phyloP scores from a whole-genome alignment of 345 rosid species.

The Litchi chinensis region DNA sequence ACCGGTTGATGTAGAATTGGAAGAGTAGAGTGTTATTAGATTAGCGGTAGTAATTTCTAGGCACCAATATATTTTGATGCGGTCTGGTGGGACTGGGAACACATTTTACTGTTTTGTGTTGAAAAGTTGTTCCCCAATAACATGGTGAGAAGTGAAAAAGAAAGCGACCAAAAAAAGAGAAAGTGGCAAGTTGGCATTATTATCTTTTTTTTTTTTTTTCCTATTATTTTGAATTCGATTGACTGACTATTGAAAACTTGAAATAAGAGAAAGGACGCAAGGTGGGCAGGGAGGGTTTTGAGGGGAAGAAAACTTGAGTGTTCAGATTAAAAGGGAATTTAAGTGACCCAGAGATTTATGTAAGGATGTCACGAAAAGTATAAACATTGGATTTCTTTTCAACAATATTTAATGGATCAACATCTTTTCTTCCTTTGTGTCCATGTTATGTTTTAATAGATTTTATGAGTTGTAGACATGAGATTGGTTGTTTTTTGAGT shows the following conservation, averaged over 20 bases:
- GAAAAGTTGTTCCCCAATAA: constrained; percentile 28
- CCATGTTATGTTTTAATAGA: no score
- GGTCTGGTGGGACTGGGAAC: constrained; percentile 13
- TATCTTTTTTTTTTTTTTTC: neutral
- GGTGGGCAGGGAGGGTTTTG: constrained; percentile 10
- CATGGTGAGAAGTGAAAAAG: constrained; percentile 15
- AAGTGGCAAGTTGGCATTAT: constrained; percentile 25
- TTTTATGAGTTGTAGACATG: no score
- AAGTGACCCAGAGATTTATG: neutral
- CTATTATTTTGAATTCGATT: constrained; percentile 20
- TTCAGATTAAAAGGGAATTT: neutral
- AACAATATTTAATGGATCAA: constrained; percentile 1
- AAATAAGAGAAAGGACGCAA: constrained; percentile 36
- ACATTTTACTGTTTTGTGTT: constrained; percentile 20
- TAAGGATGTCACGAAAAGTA: constrained; percentile 22
- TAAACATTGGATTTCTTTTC: constrained; percentile 25
- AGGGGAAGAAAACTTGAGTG: neutral
- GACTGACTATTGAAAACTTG: constrained; percentile 32
- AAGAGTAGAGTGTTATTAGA: neutral
- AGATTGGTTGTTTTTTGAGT: no score
- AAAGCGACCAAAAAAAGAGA: no score
- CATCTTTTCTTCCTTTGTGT: neutral
- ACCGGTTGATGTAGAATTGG: constrained; percentile 72
- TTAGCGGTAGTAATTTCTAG: constrained; percentile 22
- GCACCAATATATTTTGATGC: neutral